Percentiles rank a stretch among this genome's conserved stretches.
phyloP scores from a whole-genome alignment of 2,329 filamentous ascomycete species.

The Sphaerulina populicola region DNA sequence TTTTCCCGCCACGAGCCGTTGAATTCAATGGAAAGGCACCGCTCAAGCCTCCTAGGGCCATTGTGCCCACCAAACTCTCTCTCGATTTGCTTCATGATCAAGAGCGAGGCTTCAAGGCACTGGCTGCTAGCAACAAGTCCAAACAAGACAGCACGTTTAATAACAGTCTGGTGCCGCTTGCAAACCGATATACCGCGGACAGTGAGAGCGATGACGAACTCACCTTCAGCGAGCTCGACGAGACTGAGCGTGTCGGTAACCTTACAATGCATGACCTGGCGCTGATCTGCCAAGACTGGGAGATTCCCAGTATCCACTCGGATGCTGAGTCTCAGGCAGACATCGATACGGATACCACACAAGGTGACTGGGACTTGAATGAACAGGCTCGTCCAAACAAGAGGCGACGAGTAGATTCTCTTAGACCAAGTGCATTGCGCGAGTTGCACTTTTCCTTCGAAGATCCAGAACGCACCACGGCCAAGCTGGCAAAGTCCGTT shows the following conservation, averaged over 20 bases:
- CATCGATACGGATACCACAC: conserved; percentile 18
- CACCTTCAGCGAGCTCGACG: conserved; percentile 46
- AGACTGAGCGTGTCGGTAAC: conserved; percentile 61
- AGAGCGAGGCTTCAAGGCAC: conserved; percentile 74
- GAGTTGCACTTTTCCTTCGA: conserved; percentile 52
- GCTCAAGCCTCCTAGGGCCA: conserved; percentile 66
- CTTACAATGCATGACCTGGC: conserved; percentile 72
- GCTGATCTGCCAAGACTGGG: conserved; percentile 81
- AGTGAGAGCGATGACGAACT: conserved; percentile 44
- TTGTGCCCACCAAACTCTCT: conserved; percentile 79
- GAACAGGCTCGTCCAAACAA: conserved; percentile 45
- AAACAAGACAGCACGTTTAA: conserved; percentile 42
- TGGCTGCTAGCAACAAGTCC: conserved; percentile 41
- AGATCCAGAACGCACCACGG: conserved; percentile 66
- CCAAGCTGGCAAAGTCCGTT: conserved; percentile 67
- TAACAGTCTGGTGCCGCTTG: conserved; percentile 40
- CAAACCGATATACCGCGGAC: conserved; percentile 46
- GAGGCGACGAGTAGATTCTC: conserved; percentile 52
- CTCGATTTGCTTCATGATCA: conserved; percentile 81
- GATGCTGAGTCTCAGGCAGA: conserved; percentile 18
- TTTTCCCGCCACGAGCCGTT: conserved; percentile 73
- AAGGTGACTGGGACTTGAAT: conserved; percentile 31
- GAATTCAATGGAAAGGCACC: conserved; percentile 72
- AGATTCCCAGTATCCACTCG: conserved; percentile 51
- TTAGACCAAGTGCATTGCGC: conserved; percentile 17